Evolutionary conservation across 164 flowering plant species (phyloP).

Genomic region (Dillenia turbinata): DNA sequence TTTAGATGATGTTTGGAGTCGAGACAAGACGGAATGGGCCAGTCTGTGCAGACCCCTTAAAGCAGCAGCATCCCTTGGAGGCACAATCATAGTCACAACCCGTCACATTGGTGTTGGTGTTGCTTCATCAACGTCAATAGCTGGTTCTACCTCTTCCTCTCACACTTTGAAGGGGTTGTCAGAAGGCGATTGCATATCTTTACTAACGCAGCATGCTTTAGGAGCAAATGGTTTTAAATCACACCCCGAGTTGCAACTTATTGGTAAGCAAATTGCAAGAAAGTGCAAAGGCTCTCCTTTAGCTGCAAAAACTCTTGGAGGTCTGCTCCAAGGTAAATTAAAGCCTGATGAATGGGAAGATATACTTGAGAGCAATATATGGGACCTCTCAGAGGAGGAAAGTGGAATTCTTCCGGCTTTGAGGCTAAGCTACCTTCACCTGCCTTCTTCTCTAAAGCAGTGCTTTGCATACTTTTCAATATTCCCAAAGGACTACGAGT

Average conservation of each 20-base stretch:
- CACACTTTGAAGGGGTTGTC: not conserved
- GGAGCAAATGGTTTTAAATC: not conserved
- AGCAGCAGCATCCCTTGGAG: constrained; percentile 6
- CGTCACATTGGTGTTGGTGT: constrained; percentile 5
- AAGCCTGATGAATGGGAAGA: constrained; percentile 10
- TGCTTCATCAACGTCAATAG: constrained; percentile 4
- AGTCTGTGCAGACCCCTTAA: not conserved
- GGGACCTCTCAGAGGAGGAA: not conserved
- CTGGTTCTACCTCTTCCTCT: not conserved
- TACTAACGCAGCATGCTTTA: constrained; percentile 8
- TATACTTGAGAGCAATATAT: constrained; percentile 1
- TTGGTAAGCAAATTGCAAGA: constrained; percentile 16
- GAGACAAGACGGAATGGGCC: not conserved
- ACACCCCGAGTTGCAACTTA: not conserved
- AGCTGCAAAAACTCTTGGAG: constrained; percentile 11
- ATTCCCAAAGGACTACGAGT: constrained; percentile 5
- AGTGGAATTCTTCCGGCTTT: constrained; percentile 9
- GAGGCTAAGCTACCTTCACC: constrained; percentile 4
- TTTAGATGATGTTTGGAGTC: constrained; percentile 7
- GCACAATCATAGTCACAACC: constrained; percentile 14
- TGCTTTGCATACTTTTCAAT: not conserved
- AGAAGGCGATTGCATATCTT: constrained; percentile 2
- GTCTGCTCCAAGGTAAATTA: constrained; percentile 3
- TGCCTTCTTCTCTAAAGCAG: not conserved
- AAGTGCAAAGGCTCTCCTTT: constrained; percentile 14